Conservation (phyloP, 1,284 basidiomycete genomes). For the Psilocybe mexicana region DNA sequence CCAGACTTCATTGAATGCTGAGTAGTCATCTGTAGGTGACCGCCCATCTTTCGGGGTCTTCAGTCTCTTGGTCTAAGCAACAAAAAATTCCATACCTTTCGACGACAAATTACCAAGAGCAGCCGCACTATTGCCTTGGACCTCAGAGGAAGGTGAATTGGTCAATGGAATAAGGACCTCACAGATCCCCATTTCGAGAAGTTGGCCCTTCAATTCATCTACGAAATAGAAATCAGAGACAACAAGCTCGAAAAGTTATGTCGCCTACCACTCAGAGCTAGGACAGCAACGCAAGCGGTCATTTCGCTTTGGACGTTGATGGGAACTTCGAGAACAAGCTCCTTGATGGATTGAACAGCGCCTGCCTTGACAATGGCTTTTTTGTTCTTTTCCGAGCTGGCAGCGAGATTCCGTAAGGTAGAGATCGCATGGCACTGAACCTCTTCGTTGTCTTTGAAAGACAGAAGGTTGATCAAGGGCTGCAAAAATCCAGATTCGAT, state of each 20-base stretch:
- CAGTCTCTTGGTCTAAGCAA: too few species aligned
- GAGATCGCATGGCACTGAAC: constrained; percentile 99
- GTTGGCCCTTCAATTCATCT: constrained; percentile 94
- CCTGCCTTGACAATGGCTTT: constrained; percentile 97
- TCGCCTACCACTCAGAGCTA: constrained; percentile 83
- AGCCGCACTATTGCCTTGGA: constrained; percentile 98
- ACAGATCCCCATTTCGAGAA: constrained; percentile 98
- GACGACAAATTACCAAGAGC: constrained; percentile 97
- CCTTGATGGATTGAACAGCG: constrained; percentile 97
- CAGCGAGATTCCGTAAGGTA: constrained; percentile 94
- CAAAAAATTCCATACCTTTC: constrained; percentile 61
- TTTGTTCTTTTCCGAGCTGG: constrained; percentile 98
- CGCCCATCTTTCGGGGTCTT: constrained; percentile 56
- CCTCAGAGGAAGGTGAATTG: constrained; percentile 94
- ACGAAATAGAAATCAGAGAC: constrained; percentile 8
- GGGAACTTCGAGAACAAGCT: constrained; percentile 92
- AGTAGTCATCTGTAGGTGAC: constrained; percentile 89
- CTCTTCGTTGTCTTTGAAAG: constrained; percentile 99
- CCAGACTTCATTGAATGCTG: constrained; percentile 98
- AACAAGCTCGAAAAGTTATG: constrained; percentile 7
- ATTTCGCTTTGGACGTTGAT: constrained; percentile 99
- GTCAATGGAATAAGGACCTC: constrained; percentile 97
- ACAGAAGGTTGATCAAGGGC: constrained; percentile 93
- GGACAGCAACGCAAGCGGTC: constrained; percentile 97
- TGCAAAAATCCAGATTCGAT: constrained; percentile 98